phyloP scores from a whole-genome alignment of 106 monocot genomes.

The Dactylorhiza incarnata region DNA sequence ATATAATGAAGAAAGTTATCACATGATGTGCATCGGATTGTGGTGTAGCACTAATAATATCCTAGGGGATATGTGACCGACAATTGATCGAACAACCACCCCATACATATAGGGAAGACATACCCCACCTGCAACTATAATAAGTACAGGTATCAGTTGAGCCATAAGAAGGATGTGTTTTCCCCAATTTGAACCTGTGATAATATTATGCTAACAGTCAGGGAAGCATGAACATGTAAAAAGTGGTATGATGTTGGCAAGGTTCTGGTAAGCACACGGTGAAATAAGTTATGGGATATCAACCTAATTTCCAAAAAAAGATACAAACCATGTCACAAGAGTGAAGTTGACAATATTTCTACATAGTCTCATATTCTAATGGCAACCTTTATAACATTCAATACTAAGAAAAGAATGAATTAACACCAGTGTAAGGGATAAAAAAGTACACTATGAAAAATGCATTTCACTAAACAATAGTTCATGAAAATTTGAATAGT shows the following conservation, averaged over 20 bases:
- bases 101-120: background rate
- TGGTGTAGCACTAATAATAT: background rate
- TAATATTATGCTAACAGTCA: background rate
- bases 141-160: conserved; percentile 7
- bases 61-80: background rate
- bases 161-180: conserved; percentile 8
- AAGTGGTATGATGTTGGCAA: background rate
- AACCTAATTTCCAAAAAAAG: background rate
- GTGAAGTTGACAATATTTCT: background rate
- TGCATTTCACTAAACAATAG: too few relatives aligned
- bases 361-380: background rate
- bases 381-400: background rate
- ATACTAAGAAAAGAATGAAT: background rate
- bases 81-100: background rate
- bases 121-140: conserved; percentile 5
- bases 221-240: conserved; percentile 3
- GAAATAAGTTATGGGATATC: background rate
- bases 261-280: background rate
- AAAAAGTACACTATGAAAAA: too few relatives aligned
- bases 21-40: background rate
- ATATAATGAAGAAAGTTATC: background rate
- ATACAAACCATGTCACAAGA: background rate
- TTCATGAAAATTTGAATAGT: too few relatives aligned
- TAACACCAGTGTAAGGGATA: background rate
- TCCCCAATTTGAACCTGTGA: conserved; percentile 8